Base-by-base conservation (phyloP, 2,329 filamentous ascomycete genomes). In the Alternaria sp. region DNA sequence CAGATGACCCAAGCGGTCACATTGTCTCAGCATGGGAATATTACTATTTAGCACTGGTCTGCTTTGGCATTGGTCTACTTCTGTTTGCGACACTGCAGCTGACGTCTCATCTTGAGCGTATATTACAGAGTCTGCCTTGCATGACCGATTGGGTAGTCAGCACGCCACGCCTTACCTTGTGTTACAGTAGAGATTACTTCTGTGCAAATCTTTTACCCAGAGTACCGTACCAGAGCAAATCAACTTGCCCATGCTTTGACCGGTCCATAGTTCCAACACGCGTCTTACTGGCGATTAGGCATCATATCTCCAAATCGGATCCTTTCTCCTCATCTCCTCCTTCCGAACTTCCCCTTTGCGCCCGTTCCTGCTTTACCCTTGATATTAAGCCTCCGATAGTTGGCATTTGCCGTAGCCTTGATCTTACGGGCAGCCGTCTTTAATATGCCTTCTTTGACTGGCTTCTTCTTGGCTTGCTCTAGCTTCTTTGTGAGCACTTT, bases 301-400 rank as follows among this genome's bases (percentile, higher is more conserved):
- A 17, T n/a, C 17, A 40, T 3, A 29, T 34, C 26, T 21, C 7
- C 42, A 13, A 17, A 54, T 50, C 33, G 37, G 46, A 11, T 24
- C 13, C n/a, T n/a, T 37, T 51, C 26, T 6, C 31, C 37, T 46
- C 57, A 73, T 60, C 68, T 67, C 58, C 70, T 70, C 40, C 69
- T 66, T 21, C 80, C 78, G 63, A 75, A 76, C 58, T 75, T 73
- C 3, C 80, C 80, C 48, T 77, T 79, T 21, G 75, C 77, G 46
- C 69, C 68, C 13, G 54, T 72, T 61, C 73, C 75, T 40, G 78
- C 80, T 68, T 82, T 81, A 60, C 80, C 80, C 72, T 81, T 83
- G 71, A 84, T 83, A 60, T 84, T 84, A 29, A 84, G 76, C 59
- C 69, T 75, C 17, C 79, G 75, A 63, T 79, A 83, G 54, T 84